phyloP scores from a whole-genome alignment of 495 filamentous ascomycete species.

The Daldinia decipiens region DNA sequence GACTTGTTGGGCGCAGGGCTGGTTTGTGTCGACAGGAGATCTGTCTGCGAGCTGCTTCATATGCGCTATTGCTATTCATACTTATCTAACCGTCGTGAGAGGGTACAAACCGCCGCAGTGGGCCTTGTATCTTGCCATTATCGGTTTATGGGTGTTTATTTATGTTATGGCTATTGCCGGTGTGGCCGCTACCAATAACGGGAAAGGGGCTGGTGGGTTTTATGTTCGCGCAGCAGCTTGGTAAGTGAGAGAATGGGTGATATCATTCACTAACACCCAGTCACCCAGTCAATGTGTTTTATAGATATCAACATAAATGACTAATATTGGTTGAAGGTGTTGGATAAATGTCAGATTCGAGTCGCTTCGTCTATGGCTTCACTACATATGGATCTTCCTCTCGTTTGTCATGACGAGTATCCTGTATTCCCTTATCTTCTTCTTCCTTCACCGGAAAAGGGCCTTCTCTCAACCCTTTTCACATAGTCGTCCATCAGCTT shows the following conservation, averaged over 20 bases:
- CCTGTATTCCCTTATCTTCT: constrained; percentile 72
- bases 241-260: constrained; percentile 51
- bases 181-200: constrained; percentile 59
- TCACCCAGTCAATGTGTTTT: not conserved
- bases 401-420: constrained; percentile 70
- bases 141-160: constrained; percentile 67
- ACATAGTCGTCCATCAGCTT: constrained; percentile 15
- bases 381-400: constrained; percentile 85
- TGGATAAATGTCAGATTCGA: constrained; percentile 74
- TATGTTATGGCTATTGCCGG: constrained; percentile 67
- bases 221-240: constrained; percentile 71
- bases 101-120: constrained; percentile 65
- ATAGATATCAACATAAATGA: not conserved
- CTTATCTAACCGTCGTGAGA: constrained; percentile 71
- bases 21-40: constrained; percentile 77
- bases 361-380: constrained; percentile 71
- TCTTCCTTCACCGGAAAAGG: constrained; percentile 59
- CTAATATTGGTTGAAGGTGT: constrained; percentile 57
- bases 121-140: constrained; percentile 62
- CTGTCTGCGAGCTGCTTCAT: constrained; percentile 76
- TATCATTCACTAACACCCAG: not conserved
- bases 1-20: constrained; percentile 75
- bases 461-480: constrained; percentile 18
- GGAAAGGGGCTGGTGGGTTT: constrained; percentile 59
- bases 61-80: constrained; percentile 74